Base-by-base conservation (phyloP, 108 stramenopile species). In the Cyclostephanos tholiformis region DNA sequence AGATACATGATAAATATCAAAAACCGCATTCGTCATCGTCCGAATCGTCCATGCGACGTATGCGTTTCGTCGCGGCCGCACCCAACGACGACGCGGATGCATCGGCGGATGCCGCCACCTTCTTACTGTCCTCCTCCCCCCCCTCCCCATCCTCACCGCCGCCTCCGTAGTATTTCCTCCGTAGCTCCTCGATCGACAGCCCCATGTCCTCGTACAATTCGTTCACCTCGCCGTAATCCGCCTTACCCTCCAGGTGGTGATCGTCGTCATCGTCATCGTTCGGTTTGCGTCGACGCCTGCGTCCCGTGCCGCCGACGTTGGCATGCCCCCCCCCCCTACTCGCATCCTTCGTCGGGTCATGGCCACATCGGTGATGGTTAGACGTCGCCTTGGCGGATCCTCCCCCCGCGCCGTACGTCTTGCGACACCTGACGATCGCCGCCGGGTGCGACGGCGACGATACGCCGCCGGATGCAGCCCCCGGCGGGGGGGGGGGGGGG, bases 181-280 rank as follows among this genome's bases (percentile, higher is more conserved):
- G 74, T 44, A 89, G 51, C 65, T 86, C 84, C 70, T 89, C 86
- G 30, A 85, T 77, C 10, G 86, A 83, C 72, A 89, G 68, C 25
- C 73, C 57, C 4, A 86, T 82, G 74, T 89, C 88, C 71, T 89
- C 84, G 43, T 79, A 79, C 16, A 89, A 53, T 58, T 72, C 88
- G 69, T 81, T 72, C 48, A 89, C 69, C 58, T 89, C 88, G n/a
- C 74, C 55, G 71, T 83, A 87, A 25, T 72, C 84, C 13, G 74
- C 82, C 44, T 71, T 65, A 4, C 65, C 70, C 50, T 74, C 82
- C 26, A 80, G n/a, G n/a, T n/a, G 76, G 52, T 71, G 65, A 6
- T 67, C 68, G 14, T 71, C 84, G 20, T 65, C 57, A n/a, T 68
- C 58, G 10, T 67, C 32, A 8, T 53, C 68, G 4, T n/a, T 4